Conservation (phyloP, 139 green algal species). For the Nannochloris sp. region DNA sequence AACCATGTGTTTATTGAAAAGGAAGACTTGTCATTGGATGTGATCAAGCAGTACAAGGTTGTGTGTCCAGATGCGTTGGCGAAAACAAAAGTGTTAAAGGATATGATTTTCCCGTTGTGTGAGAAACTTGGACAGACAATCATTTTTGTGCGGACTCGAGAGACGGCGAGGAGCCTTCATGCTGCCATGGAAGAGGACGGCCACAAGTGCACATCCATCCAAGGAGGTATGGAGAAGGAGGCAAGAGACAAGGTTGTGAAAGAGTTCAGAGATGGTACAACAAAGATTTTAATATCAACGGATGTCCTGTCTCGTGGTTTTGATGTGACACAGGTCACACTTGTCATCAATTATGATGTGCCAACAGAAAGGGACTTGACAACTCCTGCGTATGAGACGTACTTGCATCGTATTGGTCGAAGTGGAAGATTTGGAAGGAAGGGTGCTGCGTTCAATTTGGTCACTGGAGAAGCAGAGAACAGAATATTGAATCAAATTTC, state of each 20-base stretch:
- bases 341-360: slow-evolving; percentile 98
- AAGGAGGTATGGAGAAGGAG: slow-evolving; percentile 75
- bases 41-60: slow-evolving; percentile 97
- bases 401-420: slow-evolving; percentile 95
- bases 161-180: slow-evolving; percentile 44
- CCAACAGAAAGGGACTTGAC: slow-evolving; percentile 70
- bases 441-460: slow-evolving; percentile 91
- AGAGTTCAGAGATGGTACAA: slow-evolving; percentile 84
- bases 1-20: slow-evolving; percentile 86
- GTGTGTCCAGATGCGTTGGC: slow-evolving; percentile 56
- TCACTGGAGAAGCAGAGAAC: slow-evolving; percentile 41
- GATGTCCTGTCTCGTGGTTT: slow-evolving; percentile 94
- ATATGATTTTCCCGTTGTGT: slow-evolving; percentile 88
- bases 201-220: slow-evolving; percentile 87
- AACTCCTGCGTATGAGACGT: slow-evolving; percentile 89
- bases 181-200: slow-evolving; percentile 67
- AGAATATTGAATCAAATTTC: slow-evolving; percentile 57
- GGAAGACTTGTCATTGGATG: slow-evolving; percentile 88
- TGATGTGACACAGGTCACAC: slow-evolving; percentile 91
- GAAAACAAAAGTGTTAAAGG: slow-evolving; percentile 80
- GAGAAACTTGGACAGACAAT: slow-evolving; percentile 97
- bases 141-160: slow-evolving; percentile 85
- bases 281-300: slow-evolving; percentile 94
- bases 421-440: slow-evolving; percentile 91
- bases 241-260: slow-evolving; percentile 81